Conservation (phyloP, 306 rosid species). For the Crataegus laevigata region DNA sequence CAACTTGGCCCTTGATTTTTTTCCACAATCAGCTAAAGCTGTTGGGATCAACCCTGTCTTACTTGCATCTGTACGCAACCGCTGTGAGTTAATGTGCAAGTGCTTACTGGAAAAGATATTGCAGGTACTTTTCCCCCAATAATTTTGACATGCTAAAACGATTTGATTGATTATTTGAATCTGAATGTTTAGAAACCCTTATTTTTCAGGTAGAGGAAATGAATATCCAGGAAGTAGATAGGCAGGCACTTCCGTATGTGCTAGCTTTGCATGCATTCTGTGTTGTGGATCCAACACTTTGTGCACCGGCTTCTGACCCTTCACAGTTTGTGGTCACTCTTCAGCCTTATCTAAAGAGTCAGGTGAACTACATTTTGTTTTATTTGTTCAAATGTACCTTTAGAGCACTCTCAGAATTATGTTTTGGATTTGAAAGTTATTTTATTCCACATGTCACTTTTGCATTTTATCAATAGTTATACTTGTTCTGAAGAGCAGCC, state of each 20-base stretch:
- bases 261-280: slow-evolving; percentile 89
- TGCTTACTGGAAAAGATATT: slow-evolving; percentile 88
- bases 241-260: slow-evolving; percentile 76
- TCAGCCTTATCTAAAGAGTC: slow-evolving; percentile 93
- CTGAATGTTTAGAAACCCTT: slow-evolving; percentile 4
- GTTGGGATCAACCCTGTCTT: slow-evolving; percentile 70
- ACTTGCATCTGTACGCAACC: slow-evolving; percentile 77
- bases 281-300: slow-evolving; percentile 82
- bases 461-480: background rate
- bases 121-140: slow-evolving; percentile 45
- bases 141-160: background rate
- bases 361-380: slow-evolving; percentile 37
- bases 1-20: slow-evolving; percentile 92
- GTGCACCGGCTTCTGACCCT: slow-evolving; percentile 89
- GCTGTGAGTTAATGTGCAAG: slow-evolving; percentile 98
- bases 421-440: background rate
- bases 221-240: slow-evolving; percentile 60
- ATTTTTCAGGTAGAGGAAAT: slow-evolving; percentile 76
- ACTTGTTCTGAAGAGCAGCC: background rate
- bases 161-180: slow-evolving; percentile 11
- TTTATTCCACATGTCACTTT: background rate
- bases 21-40: slow-evolving; percentile 89
- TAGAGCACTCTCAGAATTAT: background rate
- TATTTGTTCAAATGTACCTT: background rate
- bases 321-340: slow-evolving; percentile 95